Percentiles rank a stretch among this genome's conserved stretches.
These are phyloP conservation scores for Yarrowia bubula DNA, from an alignment of 805 yeast species.

Conservation along the genomic window DNA sequence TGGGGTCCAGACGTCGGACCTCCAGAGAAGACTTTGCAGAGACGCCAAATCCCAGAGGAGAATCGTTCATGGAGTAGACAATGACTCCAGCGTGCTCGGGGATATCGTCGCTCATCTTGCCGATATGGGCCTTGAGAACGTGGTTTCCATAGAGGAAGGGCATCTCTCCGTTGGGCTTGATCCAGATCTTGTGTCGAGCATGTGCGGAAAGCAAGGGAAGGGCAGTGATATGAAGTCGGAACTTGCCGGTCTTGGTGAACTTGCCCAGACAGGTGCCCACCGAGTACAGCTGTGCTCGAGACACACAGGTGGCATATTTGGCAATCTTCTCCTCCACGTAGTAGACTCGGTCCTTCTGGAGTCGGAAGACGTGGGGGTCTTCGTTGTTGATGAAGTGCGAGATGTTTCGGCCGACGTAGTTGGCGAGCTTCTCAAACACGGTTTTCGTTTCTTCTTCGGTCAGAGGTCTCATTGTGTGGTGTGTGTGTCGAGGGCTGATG, in stretches of 20 bases:
- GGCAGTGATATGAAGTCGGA: constrained; percentile 91
- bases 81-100: constrained; percentile 98
- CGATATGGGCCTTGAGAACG: constrained; percentile 92
- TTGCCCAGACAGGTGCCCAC: constrained; percentile 92
- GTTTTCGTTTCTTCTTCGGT: constrained; percentile 97
- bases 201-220: constrained; percentile 76
- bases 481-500: constrained; percentile 6
- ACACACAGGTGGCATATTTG: constrained; percentile 83
- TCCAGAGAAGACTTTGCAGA: constrained; percentile 89
- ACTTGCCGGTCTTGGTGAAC: constrained; percentile 96
- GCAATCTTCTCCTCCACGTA: constrained; percentile 79
- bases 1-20: constrained; percentile 84
- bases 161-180: constrained; percentile 97
- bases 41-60: constrained; percentile 94
- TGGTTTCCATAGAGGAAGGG: constrained; percentile 96
- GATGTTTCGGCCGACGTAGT: constrained; percentile 94
- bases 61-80: constrained; percentile 83
- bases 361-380: constrained; percentile 89
- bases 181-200: constrained; percentile 94
- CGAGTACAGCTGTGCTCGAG: constrained; percentile 87
- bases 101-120: constrained; percentile 94
- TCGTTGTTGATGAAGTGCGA: constrained; percentile 82
- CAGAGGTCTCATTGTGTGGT: constrained; percentile 72
- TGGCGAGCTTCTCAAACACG: constrained; percentile 93
- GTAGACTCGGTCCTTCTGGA: constrained; percentile 95